A percentile compares a stretch with the other conserved stretches of the same genome.
Evolutionary conservation across 805 yeast genomes (phyloP).

Genomic region (Saturnispora serradocipensis): DNA sequence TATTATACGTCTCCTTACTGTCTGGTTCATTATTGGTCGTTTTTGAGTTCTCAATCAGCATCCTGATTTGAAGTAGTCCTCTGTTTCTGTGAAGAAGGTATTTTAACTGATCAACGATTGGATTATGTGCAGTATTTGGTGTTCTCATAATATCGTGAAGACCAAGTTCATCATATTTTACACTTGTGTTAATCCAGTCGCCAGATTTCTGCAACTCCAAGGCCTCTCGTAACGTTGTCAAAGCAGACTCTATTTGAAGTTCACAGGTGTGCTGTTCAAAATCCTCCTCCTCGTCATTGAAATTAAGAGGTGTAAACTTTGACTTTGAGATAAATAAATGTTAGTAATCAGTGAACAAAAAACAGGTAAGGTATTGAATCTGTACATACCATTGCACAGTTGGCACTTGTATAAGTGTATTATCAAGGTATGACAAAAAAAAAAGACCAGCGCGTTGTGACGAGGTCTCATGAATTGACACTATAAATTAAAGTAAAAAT

Average conservation of each 20-base stretch:
- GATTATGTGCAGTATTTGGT: constrained; percentile 36
- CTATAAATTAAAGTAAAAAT: neutral
- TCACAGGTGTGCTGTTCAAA: constrained; percentile 89
- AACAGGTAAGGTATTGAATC: neutral
- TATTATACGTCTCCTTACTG: constrained; percentile 10
- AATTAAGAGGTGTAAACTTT: constrained; percentile 70
- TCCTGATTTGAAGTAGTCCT: constrained; percentile 56
- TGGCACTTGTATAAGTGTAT: neutral
- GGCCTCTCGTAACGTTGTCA: constrained; percentile 65
- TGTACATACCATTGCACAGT: constrained; percentile 3
- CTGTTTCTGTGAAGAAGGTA: constrained; percentile 75
- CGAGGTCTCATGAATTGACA: neutral
- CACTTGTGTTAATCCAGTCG: constrained; percentile 40
- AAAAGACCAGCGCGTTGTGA: neutral
- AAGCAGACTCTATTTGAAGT: constrained; percentile 81
- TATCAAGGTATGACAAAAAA: neutral
- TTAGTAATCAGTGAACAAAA: constrained; percentile 1
- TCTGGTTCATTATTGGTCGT: neutral
- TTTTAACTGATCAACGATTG: constrained; percentile 63
- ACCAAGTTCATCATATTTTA: constrained; percentile 53
- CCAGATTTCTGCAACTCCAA: constrained; percentile 47
- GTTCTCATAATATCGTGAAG: constrained; percentile 54
- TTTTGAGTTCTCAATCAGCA: constrained; percentile 1
- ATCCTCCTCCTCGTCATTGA: constrained; percentile 67
- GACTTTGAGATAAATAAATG: constrained; percentile 31